These are phyloP conservation scores for Taiozyma sp. DNA, from an alignment of 1,139 yeast species.

Conservation along the genomic window DNA sequence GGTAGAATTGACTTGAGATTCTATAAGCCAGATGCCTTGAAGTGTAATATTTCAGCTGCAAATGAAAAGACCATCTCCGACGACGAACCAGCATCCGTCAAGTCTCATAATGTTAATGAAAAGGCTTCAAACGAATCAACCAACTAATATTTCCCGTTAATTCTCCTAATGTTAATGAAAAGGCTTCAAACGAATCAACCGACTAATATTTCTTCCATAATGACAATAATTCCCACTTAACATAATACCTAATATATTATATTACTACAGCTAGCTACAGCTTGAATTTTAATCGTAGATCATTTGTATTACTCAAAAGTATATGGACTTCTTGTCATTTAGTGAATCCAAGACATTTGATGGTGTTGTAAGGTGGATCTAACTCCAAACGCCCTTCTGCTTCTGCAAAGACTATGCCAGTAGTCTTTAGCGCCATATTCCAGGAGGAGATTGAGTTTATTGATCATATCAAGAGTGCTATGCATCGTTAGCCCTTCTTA, in stretches of 20 bases:
- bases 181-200: background rate
- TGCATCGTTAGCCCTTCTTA: too few species aligned
- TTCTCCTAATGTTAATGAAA: background rate
- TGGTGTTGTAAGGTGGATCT: too few species aligned
- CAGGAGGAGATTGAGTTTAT: background rate
- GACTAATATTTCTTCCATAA: background rate
- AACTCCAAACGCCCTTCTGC: background rate
- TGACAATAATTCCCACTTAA: background rate
- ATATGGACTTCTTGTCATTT: too few species aligned
- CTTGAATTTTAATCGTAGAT: background rate
- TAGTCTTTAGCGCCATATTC: background rate
- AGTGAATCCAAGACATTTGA: background rate
- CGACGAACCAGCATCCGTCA: background rate
- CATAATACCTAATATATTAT: background rate
- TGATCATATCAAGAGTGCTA: background rate
- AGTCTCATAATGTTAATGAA: background rate
- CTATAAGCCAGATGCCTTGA: conserved; percentile 59
- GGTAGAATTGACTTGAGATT: conserved; percentile 72
- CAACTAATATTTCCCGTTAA: background rate
- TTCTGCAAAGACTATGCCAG: background rate
- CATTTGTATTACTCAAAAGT: background rate
- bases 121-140: background rate
- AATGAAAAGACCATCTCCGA: background rate
- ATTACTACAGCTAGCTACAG: background rate
- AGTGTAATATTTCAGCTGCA: background rate